Evolutionary conservation across 768 basidiomycete species (phyloP), one percentile per base, ranked within the genome.

Genomic region (Psilocybe cubensis): DNA sequence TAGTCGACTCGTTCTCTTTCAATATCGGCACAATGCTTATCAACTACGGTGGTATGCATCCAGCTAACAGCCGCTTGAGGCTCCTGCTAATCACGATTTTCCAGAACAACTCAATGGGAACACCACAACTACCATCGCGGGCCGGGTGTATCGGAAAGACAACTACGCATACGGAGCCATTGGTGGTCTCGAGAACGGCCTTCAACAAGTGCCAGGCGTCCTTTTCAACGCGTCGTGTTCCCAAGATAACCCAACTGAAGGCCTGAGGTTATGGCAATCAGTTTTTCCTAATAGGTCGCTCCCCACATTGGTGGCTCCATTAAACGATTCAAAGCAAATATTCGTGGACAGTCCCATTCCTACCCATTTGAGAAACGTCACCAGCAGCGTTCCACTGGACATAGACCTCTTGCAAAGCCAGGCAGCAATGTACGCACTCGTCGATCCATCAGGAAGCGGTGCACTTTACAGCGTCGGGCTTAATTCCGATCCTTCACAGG

Each of bases 71-170:
- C n/a, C n/a, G n/a, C n/a, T n/a, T n/a, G n/a, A n/a, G n/a, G n/a
- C n/a, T n/a, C n/a, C n/a, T n/a, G n/a, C n/a, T n/a, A n/a, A n/a
- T n/a, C n/a, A 25, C 12, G 14, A 7, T 31, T 9, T 50, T 10
- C 31, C 14, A 58, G 57, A 46, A 4, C 57, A 57, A 25, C 7
- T 47, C 14, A 52, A 21, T 18, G 51, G 57, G n/a, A 58, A 58
- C 27, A 47, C 51, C 4, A 47, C 43, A 4, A 45, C 51, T 0
- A 45, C 51, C 20, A 28, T 41, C 29, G 41, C 24, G 25, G 57
- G 57, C 2, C 43, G 50, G 1, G 43, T 47, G 7, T 58, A 52
- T 28, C 20, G 14, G 8, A 58, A 58, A 44, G 57, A 58, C 33
- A 46, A 12, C 24, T 58, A 53, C 20, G 57, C 57, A 7, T 58